Percentiles rank a stretch among this genome's conserved stretches.
Evolutionary conservation across 768 basidiomycete species (phyloP).

Genomic region (Asterophora lycoperdoides): DNA sequence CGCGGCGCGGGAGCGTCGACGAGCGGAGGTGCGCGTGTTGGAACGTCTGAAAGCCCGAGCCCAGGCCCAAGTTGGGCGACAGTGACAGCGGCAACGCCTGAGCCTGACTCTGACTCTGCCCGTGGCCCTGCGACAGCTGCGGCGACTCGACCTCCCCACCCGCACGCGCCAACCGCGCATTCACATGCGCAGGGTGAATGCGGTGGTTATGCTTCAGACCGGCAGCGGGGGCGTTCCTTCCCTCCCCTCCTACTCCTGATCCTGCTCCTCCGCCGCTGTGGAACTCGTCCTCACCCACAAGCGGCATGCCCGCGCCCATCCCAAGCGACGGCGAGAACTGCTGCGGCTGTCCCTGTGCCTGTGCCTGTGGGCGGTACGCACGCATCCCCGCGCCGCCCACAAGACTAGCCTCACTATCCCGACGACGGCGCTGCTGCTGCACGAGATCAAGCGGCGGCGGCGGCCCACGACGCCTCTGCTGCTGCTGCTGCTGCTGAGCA

Average conservation of each 20-base stretch:
- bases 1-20: conserved; percentile 42
- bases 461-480: conserved; percentile 18
- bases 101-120: conserved; percentile 16
- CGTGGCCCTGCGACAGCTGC: conserved; percentile 3
- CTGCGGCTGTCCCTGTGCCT: conserved; percentile 21
- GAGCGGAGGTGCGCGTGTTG: conserved; percentile 39
- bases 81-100: too few species aligned
- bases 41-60: conserved; percentile 16
- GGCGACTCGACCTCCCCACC: conserved; percentile 1
- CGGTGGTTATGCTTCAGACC: conserved; percentile 8
- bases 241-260: background rate
- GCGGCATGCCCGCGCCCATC: conserved; percentile 16
- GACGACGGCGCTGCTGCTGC: conserved; percentile 17
- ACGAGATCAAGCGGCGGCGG: conserved; percentile 34
- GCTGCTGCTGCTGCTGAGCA: conserved; percentile 6
- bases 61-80: conserved; percentile 4
- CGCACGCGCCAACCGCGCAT: conserved; percentile 8
- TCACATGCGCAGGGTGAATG: conserved; percentile 13
- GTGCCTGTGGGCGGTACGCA: conserved; percentile 37
- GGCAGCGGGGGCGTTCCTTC: background rate
- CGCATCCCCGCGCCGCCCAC: conserved; percentile 36
- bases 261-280: conserved; percentile 17
- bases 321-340: conserved; percentile 18
- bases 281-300: conserved; percentile 35
- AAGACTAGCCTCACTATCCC: conserved; percentile 13